Conservation (phyloP, 2,329 filamentous ascomycete genomes). For the Colletotrichum sidae region DNA sequence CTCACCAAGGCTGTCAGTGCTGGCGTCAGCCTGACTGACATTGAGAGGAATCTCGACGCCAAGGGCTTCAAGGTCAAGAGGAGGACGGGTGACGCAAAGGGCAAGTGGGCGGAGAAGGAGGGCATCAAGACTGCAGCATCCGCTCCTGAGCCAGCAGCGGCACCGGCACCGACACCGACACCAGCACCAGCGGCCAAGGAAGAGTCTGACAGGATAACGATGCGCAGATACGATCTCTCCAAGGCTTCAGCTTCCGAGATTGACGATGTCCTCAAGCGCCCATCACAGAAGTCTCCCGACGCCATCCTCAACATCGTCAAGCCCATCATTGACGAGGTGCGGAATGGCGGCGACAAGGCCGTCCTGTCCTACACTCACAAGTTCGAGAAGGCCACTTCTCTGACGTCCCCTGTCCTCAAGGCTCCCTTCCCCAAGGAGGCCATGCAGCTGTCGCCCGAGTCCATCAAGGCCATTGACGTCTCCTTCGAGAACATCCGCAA, state of each 20-base stretch:
- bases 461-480: constrained; percentile 89
- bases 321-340: constrained; percentile 92
- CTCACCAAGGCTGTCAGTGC: constrained; percentile 88
- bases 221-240: constrained; percentile 82
- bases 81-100: constrained; percentile 93
- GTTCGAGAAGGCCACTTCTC: constrained; percentile 93
- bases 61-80: constrained; percentile 97
- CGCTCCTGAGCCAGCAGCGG: constrained; percentile 42
- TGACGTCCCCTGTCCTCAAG: constrained; percentile 88
- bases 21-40: constrained; percentile 87
- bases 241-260: constrained; percentile 74
- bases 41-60: constrained; percentile 91
- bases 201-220: constrained; percentile 73
- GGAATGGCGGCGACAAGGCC: constrained; percentile 84
- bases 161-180: constrained; percentile 46
- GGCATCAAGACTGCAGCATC: constrained; percentile 64
- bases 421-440: constrained; percentile 88
- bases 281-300: constrained; percentile 95
- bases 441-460: constrained; percentile 84
- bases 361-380: constrained; percentile 95
- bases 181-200: constrained; percentile 53
- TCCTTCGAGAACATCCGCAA: constrained; percentile 95
- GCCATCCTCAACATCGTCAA: constrained; percentile 90
- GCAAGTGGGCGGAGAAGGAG: constrained; percentile 88
- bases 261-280: constrained; percentile 81